Evolutionary conservation across 768 basidiomycete genomes (phyloP), one percentile per base, ranked within the genome.

Genomic region (Termitomyces sp.): DNA sequence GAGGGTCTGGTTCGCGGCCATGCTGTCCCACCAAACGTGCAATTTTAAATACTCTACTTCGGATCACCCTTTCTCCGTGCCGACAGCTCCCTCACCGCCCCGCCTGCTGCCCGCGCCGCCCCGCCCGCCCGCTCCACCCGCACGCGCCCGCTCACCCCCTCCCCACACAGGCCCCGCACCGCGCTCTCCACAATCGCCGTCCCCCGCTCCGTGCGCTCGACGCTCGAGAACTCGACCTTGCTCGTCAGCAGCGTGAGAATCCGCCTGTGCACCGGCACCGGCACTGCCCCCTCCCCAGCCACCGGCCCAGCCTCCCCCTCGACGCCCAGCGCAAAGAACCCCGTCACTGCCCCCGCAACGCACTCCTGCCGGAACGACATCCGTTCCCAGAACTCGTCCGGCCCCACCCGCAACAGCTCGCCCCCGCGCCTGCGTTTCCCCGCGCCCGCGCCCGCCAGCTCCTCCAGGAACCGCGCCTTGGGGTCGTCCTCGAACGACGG

Each of bases 331-430:
- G 83, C 81, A 68, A 98, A 98, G 75, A 99, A 99, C 0, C 91
- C 96, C 3, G 94, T 98, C 16, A 96, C 83, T 2, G 91, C 89
- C 2, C 95, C 94, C 36, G 87, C 81, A 46, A 89, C 81, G 67
- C 96, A 98, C 71, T 99, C 97, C 68, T 98, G 96, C 28, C 97
- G 81, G 71, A 91, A 96, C 41, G 88, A 92, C 89, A 99, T 94
- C 16, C 94, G 82, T 71, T 97, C 94, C 95, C 96, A 99, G 71
- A 95, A 99, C 67, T 97, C 95, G 41, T 88, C 88, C 40, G 81
- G 65, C 0, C 74, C 72, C 50, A 92, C 87, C 60, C 75, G 80
- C 16, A 68, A 74, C 53, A 92, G 74, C 65, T 86, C 84, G 48
- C 82, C 85, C 53, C 69, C 74, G 38, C 81, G 78, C 3, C 76